phyloP scores from a whole-genome alignment of 768 basidiomycete species.

The Podaxis rugospora region DNA sequence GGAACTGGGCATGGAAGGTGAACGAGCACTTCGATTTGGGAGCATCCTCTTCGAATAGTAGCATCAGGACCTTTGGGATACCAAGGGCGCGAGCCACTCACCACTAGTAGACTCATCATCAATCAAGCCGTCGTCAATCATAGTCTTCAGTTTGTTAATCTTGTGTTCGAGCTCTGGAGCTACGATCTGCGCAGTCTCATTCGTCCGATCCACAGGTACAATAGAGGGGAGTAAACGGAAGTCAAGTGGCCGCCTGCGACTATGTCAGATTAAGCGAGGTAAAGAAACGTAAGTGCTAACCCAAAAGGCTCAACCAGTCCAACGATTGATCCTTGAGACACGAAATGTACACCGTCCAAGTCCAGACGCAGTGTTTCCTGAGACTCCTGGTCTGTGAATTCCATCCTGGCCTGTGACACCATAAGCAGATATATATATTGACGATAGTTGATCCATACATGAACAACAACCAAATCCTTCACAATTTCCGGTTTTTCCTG shows the following conservation, averaged over 20 bases:
- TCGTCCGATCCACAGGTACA: conserved; percentile 51
- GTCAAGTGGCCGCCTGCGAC: conserved; percentile 50
- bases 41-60: conserved; percentile 33
- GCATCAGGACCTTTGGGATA: background rate
- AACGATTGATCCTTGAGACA: conserved; percentile 71
- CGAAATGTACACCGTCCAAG: conserved; percentile 74
- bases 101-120: conserved; percentile 42
- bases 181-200: conserved; percentile 56
- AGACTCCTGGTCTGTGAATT: conserved; percentile 50
- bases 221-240: conserved; percentile 63
- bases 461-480: conserved; percentile 53
- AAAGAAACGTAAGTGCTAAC: conserved; percentile 31
- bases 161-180: conserved; percentile 56
- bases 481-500: conserved; percentile 28
- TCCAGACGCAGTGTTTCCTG: conserved; percentile 62
- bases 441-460: conserved; percentile 40
- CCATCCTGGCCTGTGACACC: conserved; percentile 58
- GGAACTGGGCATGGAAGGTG: conserved; percentile 59
- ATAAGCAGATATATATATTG: background rate
- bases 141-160: conserved; percentile 53
- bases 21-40: conserved; percentile 60
- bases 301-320: conserved; percentile 63
- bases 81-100: background rate
- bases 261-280: background rate
- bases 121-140: conserved; percentile 61